Base-by-base conservation (phyloP, 306 rosid species). In the Quercus parvula region DNA sequence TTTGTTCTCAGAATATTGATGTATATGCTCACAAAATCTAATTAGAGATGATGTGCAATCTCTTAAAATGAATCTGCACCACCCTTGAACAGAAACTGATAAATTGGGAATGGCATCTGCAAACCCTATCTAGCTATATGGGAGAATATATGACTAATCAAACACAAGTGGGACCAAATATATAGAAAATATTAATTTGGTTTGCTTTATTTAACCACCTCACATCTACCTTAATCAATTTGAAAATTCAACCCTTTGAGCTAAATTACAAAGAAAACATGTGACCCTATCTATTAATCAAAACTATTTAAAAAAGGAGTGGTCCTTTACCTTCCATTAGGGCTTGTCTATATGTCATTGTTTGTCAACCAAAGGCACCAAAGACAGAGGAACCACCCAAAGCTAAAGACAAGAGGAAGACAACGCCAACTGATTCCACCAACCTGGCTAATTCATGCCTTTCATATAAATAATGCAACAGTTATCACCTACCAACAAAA, bases 331-430 rank as follows among this genome's bases (percentile, higher is more conserved):
- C 78, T 74, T 74, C 81, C 83, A 82, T 82, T 56, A 78, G 90
- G 71, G 74, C 80, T 75, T 86, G 90, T 88, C 81, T 78, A 79
- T 72, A 69, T 85, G 92, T 82, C 88, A 59, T 79, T 78, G 85
- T 88, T 89, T 88, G 87, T 88, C 86, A 88, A 88, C 85, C 85
- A 84, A 81, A 83, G 79, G 77, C 82, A 84, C 84, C 80, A 77
- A 83, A 87, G 90, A 88, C 88, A 92, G 77, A 85, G 81, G 88
- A 91, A 86, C 87, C 83, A 82, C 85, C 87, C 96, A 93, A 88
- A 85, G 91, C 87, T 81, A 86, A 82, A 87, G 92, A 93, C 97
- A 93, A 91, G 86, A 51, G 52, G 84, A 84, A 85, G 76, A 73
- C 90, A 86, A 77, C 78, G 85, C 80, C 86, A 84, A 79, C 85